These are phyloP conservation scores for Perkinsus marinus DNA, from an alignment of 169 alveolate species.

Conservation along the genomic window DNA sequence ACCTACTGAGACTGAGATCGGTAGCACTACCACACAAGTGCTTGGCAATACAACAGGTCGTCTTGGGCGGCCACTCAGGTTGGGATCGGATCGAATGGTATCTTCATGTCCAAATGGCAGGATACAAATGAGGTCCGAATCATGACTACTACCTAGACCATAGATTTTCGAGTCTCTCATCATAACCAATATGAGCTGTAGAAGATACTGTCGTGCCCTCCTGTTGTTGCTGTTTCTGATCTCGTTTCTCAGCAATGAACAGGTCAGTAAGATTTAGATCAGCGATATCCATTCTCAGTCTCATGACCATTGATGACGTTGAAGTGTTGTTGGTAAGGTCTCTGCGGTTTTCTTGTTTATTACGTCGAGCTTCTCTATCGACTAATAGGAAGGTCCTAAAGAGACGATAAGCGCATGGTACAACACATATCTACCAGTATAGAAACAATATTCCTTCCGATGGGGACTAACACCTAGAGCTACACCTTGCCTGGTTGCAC, in stretches of 20 bases:
- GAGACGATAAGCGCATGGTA: too few relatives aligned
- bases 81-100: background rate
- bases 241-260: background rate
- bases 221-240: too few relatives aligned
- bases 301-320: background rate
- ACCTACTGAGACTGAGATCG: background rate
- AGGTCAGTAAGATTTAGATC: background rate
- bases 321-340: background rate
- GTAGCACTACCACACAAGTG: background rate
- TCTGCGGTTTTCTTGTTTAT: background rate
- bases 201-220: too few relatives aligned
- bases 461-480: too few relatives aligned
- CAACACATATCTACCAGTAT: too few relatives aligned
- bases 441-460: too few relatives aligned
- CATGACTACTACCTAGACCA: background rate
- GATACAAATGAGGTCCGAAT: too few relatives aligned
- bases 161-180: background rate
- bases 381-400: background rate
- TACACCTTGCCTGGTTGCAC: too few relatives aligned
- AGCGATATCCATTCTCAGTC: background rate
- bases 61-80: background rate
- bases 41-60: background rate
- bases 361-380: background rate
- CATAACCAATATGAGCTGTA: background rate
- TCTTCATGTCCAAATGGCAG: background rate